A percentile compares a stretch with the other conserved stretches of the same genome.
Evolutionary conservation across 2,329 filamentous ascomycete species (phyloP).

Genomic region (Penicillium sp.): DNA sequence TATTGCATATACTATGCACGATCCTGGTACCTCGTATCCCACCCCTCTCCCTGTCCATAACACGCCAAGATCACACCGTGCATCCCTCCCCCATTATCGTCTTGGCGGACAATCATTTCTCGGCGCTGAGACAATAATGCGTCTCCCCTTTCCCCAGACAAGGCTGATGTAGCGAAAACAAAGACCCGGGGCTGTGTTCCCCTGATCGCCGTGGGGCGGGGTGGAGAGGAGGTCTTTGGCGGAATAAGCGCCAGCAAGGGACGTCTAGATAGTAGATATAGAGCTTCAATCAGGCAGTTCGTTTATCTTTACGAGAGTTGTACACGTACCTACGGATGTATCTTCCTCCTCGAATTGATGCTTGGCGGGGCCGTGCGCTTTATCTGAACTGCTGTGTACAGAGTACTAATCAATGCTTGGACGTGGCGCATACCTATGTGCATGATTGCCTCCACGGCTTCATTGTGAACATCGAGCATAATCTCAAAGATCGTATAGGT

Average conservation of each 20-base stretch:
- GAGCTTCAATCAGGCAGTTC: conserved; percentile 1
- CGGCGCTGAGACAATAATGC: background rate
- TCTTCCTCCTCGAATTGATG: background rate
- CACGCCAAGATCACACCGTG: conserved; percentile 16
- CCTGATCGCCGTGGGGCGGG: conserved; percentile 13
- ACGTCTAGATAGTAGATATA: conserved; percentile 10
- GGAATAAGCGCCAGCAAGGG: conserved; percentile 12
- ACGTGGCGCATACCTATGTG: background rate
- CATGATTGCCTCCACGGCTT: background rate
- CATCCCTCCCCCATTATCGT: conserved; percentile 34
- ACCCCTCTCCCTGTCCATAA: background rate
- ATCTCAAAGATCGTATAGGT: background rate
- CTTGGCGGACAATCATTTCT: conserved; percentile 22
- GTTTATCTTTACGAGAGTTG: background rate
- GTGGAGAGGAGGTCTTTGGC: conserved; percentile 11
- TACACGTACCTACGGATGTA: background rate
- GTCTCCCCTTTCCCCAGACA: conserved; percentile 10
- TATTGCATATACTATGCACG: background rate
- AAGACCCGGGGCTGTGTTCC: background rate
- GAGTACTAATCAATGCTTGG: background rate
- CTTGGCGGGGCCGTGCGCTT: conserved; percentile 23
- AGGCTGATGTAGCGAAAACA: background rate
- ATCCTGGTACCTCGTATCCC: background rate
- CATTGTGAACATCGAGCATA: background rate
- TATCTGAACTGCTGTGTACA: background rate